A percentile compares a stretch with the other conserved stretches of the same genome.
phyloP scores from a whole-genome alignment of 2,329 filamentous ascomycete genomes.

The Fusarium tuaranense region DNA sequence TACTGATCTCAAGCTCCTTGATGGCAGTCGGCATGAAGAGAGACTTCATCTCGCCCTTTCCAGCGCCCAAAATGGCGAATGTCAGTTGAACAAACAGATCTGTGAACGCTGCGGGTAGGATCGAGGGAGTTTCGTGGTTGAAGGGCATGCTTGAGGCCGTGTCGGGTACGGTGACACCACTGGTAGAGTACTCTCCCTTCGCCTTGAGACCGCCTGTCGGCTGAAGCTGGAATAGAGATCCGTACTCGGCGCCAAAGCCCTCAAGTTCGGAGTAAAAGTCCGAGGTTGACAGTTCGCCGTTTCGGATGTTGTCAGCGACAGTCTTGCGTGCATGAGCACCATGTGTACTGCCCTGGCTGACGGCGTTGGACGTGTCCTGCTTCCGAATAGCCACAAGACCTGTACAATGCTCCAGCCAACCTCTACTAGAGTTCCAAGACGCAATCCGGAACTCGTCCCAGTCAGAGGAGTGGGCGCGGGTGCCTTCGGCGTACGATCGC shows the following conservation, averaged over 20 bases:
- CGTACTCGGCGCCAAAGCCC: slow-evolving; percentile 42
- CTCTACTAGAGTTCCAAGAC: slow-evolving; percentile 62
- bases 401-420: slow-evolving; percentile 70
- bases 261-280: slow-evolving; percentile 45
- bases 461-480: slow-evolving; percentile 51
- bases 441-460: slow-evolving; percentile 70
- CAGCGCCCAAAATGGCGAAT: slow-evolving; percentile 53
- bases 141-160: slow-evolving; percentile 60
- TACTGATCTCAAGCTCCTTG: slow-evolving; percentile 47
- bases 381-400: slow-evolving; percentile 60
- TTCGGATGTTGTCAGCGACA: background rate
- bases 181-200: slow-evolving; percentile 27
- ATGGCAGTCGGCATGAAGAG: slow-evolving; percentile 53
- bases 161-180: slow-evolving; percentile 54
- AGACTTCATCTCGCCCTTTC: slow-evolving; percentile 43
- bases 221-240: slow-evolving; percentile 38
- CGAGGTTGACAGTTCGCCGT: slow-evolving; percentile 20
- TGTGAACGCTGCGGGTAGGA: slow-evolving; percentile 60
- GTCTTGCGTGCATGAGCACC: slow-evolving; percentile 21
- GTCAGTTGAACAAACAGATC: slow-evolving; percentile 58
- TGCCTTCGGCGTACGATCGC: slow-evolving; percentile 44
- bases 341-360: slow-evolving; percentile 10
- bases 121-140: slow-evolving; percentile 55
- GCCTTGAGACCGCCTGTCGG: slow-evolving; percentile 20
- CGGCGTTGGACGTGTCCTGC: slow-evolving; percentile 33